Evolutionary conservation across 306 rosid genomes (phyloP).

Genomic region (Trifolium subterraneum): DNA sequence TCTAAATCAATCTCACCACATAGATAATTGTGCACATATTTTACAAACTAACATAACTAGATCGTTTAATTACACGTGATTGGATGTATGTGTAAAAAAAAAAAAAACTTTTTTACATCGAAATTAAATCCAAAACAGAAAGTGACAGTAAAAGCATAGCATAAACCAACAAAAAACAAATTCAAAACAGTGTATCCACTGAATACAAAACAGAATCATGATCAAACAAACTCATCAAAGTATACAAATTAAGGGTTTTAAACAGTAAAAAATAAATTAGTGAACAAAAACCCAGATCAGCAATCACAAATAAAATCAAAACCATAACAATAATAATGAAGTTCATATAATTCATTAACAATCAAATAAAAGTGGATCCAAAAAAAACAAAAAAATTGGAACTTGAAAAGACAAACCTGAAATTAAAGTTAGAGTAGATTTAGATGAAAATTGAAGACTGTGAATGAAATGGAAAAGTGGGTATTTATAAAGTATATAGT

Average conservation of each 20-base stretch:
- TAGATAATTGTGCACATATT: too few relatives aligned
- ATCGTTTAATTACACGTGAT: not conserved
- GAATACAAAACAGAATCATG: slow-evolving; percentile 25
- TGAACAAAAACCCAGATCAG: slow-evolving; percentile 28
- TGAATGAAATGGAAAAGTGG: slow-evolving; percentile 25
- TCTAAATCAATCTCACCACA: not conserved
- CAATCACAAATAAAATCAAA: slow-evolving; percentile 19
- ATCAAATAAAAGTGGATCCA: slow-evolving; percentile 16
- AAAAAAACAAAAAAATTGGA: not conserved
- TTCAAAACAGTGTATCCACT: not conserved
- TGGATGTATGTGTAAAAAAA: not conserved
- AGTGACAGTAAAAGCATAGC: not conserved
- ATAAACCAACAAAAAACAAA: slow-evolving; percentile 17
- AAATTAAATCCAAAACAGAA: slow-evolving; percentile 1
- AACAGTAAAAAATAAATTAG: not conserved
- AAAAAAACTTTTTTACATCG: not conserved
- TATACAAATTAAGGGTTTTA: not conserved
- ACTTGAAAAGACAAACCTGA: slow-evolving; percentile 54
- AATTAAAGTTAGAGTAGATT: slow-evolving; percentile 16
- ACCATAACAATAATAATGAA: not conserved
- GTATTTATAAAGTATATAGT: not conserved
- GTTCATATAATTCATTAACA: not conserved
- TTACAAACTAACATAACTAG: too few relatives aligned
- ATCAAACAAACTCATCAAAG: slow-evolving; percentile 26
- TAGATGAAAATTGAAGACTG: slow-evolving; percentile 42